These are phyloP conservation scores for Verticillium nubilum DNA, from an alignment of 2,329 filamentous ascomycete genomes.

Conservation along the genomic window DNA sequence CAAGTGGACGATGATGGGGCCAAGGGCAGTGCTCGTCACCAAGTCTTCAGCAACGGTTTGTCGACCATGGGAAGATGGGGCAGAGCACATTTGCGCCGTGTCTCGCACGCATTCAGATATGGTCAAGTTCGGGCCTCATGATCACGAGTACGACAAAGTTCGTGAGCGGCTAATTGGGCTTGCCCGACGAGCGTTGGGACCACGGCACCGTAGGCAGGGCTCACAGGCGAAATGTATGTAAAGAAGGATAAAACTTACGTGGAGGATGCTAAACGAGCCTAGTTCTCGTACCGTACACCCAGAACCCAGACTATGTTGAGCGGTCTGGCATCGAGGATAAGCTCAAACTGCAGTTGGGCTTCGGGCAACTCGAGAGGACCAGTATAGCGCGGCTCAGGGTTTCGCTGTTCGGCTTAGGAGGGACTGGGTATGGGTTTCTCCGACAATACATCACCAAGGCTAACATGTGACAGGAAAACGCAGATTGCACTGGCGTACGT, in stretches of 20 bases:
- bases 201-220: too few relatives aligned
- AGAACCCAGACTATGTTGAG: too few relatives aligned
- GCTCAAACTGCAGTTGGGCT: too few relatives aligned
- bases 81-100: constrained; percentile 16
- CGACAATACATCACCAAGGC: too few relatives aligned
- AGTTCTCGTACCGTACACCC: too few relatives aligned
- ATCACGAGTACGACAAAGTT: constrained; percentile 9
- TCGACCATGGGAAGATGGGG: constrained; percentile 14
- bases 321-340: too few relatives aligned
- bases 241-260: too few relatives aligned
- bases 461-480: constrained; percentile 19
- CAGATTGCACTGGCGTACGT: constrained; percentile 23
- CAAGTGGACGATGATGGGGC: constrained; percentile 17
- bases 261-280: too few relatives aligned
- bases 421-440: too few relatives aligned
- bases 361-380: too few relatives aligned
- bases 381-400: too few relatives aligned
- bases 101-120: constrained; percentile 13
- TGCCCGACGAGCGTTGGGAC: not conserved
- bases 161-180: constrained; percentile 3
- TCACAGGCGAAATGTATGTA: not conserved
- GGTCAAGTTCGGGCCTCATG: constrained; percentile 17
- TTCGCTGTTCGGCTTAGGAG: too few relatives aligned
- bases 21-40: constrained; percentile 14
- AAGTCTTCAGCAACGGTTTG: constrained; percentile 18